These are phyloP conservation scores for Plasmodium vivax DNA, from an alignment of 169 alveolate species.

Conservation along the genomic window DNA sequence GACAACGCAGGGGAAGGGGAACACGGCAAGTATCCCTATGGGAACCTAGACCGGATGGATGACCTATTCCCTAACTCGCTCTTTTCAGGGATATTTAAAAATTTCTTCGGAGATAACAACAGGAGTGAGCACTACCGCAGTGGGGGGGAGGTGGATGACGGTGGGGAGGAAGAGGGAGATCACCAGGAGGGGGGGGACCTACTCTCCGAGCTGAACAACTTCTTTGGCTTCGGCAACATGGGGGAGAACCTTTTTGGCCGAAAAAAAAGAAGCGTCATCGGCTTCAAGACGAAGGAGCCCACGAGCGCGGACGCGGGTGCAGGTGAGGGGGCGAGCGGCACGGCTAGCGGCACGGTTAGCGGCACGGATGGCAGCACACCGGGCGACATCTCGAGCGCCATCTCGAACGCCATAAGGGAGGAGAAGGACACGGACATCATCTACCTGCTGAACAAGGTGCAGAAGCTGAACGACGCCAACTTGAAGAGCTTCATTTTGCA, in stretches of 20 bases:
- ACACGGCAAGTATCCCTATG: not conserved
- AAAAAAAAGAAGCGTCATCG: constrained; percentile 68
- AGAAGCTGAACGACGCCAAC: constrained; percentile 56
- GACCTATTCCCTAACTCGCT: constrained; percentile 66
- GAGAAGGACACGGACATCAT: constrained; percentile 71
- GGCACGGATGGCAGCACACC: not conserved
- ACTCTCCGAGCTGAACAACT: constrained; percentile 61
- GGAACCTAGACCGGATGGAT: constrained; percentile 9
- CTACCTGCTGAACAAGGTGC: constrained; percentile 46
- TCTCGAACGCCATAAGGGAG: constrained; percentile 51
- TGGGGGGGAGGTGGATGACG: constrained; percentile 1
- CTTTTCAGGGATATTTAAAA: constrained; percentile 60
- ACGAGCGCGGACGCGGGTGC: not conserved
- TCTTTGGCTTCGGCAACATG: constrained; percentile 66
- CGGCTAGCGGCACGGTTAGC: not conserved
- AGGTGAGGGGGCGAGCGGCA: not conserved
- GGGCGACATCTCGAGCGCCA: not conserved
- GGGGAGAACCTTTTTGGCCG: constrained; percentile 32
- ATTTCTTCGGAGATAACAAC: constrained; percentile 28
- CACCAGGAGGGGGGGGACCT: constrained; percentile 7
- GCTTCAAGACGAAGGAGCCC: constrained; percentile 63
- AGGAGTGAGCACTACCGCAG: not conserved
- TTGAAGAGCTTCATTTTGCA: constrained; percentile 71
- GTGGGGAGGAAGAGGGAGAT: constrained; percentile 1
- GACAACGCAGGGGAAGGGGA: not conserved